Percentiles rank a stretch among this genome's conserved stretches.
phyloP scores from a whole-genome alignment of 1,139 yeast species.

The Kurtzmaniella quercitrusa region DNA sequence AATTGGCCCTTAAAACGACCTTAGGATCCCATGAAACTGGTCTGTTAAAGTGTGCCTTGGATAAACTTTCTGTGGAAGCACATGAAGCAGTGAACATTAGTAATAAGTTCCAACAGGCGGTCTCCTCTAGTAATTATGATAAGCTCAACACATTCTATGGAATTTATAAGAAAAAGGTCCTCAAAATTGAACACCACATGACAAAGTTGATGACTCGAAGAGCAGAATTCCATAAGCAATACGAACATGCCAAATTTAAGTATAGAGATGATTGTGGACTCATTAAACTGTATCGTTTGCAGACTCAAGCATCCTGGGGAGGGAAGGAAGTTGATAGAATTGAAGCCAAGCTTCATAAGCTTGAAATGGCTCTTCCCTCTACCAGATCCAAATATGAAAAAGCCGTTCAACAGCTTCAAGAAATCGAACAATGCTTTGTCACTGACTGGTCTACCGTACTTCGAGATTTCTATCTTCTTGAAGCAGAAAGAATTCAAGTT shows the following conservation, averaged over 20 bases:
- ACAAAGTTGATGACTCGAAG: constrained; percentile 26
- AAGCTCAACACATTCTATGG: constrained; percentile 27
- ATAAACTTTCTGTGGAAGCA: constrained; percentile 53
- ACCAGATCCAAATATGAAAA: constrained; percentile 57
- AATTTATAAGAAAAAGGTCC: constrained; percentile 27
- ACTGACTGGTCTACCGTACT: constrained; percentile 76
- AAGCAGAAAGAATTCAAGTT: constrained; percentile 72
- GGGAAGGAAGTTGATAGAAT: constrained; percentile 63
- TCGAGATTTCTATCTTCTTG: constrained; percentile 68
- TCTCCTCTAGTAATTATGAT: constrained; percentile 31
- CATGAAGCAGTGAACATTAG: constrained; percentile 29
- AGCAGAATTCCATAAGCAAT: constrained; percentile 24
- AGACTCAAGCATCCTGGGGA: constrained; percentile 73
- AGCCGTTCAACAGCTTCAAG: constrained; percentile 56
- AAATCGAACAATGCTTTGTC: constrained; percentile 68
- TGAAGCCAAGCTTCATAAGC: constrained; percentile 56
- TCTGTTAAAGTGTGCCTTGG: constrained; percentile 55
- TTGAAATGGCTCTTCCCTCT: constrained; percentile 44
- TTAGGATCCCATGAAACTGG: constrained; percentile 63
- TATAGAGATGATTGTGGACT: constrained; percentile 59
- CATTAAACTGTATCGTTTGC: constrained; percentile 55
- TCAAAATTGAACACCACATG: constrained; percentile 36
- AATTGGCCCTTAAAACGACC: constrained; percentile 41
- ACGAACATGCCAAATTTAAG: constrained; percentile 45
- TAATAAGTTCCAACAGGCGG: constrained; percentile 28